phyloP scores from a whole-genome alignment of 176 grass and related monocot genomes.

The Eremochloa ophiuroides region DNA sequence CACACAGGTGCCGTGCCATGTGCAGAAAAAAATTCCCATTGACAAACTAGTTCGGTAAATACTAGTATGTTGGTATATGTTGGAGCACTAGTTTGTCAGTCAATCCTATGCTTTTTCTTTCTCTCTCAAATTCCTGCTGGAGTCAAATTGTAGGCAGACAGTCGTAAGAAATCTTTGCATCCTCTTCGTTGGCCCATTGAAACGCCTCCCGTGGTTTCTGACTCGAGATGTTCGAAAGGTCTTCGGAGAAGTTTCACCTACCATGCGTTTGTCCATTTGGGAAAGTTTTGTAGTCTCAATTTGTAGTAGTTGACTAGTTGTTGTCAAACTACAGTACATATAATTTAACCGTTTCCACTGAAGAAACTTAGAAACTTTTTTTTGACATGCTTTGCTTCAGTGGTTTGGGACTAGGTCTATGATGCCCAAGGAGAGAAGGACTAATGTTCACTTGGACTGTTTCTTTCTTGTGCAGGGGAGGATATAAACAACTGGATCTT shows the following conservation, averaged over 20 bases:
- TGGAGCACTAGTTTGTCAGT: neutral
- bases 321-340: neutral
- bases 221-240: neutral
- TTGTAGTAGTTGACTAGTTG: neutral
- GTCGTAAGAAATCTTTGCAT: neutral
- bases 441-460: neutral
- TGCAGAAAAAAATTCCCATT: neutral
- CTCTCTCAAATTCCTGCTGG: neutral
- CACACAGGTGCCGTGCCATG: neutral
- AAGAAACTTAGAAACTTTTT: neutral
- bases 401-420: constrained; percentile 17
- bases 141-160: neutral
- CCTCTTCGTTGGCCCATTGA: neutral
- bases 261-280: constrained; percentile 9
- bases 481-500: neutral
- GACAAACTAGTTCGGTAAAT: neutral
- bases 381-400: neutral
- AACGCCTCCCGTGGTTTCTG: constrained; percentile 34
- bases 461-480: neutral
- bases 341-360: neutral
- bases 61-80: neutral
- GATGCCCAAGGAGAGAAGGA: neutral
- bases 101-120: neutral
- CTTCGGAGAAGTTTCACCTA: constrained; percentile 13
- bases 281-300: neutral